These are phyloP conservation scores for Pinus taeda DNA, from an alignment of 75 land plant genomes.

Conservation along the genomic window DNA sequence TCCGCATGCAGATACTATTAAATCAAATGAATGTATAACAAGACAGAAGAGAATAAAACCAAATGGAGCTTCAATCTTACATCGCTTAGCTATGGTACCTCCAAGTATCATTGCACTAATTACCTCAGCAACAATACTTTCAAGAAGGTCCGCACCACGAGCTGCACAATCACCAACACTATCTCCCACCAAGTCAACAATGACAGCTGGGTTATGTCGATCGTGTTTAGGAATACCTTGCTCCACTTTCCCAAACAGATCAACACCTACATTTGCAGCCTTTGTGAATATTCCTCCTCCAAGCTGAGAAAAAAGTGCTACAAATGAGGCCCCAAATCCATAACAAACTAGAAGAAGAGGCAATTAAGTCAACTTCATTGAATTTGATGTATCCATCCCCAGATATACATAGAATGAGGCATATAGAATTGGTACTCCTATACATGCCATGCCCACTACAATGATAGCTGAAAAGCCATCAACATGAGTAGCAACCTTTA, in stretches of 20 bases:
- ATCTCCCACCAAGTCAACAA: constrained; percentile 41
- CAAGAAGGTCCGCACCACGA: constrained; percentile 98
- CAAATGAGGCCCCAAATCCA: not conserved
- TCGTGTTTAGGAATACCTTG: not conserved
- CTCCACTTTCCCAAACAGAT: not conserved
- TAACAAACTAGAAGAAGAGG: not conserved
- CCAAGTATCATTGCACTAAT: no score
- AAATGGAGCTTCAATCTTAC: constrained; percentile 71
- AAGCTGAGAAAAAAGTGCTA: not conserved
- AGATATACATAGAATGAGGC: no score
- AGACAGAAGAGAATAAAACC: constrained; percentile 94
- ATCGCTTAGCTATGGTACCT: no score
- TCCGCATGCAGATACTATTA: constrained; percentile 94
- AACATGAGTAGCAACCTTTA: constrained; percentile 94
- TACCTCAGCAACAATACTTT: constrained; percentile 98
- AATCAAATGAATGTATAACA: constrained; percentile 94
- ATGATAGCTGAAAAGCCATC: constrained; percentile 95
- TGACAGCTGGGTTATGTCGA: no score
- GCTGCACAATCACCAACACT: constrained; percentile 99
- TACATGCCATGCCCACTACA: constrained; percentile 96
- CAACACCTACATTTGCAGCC: not conserved
- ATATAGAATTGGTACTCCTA: no score
- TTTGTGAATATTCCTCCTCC: not conserved
- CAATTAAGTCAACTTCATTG: constrained; percentile 84
- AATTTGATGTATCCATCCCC: constrained; percentile 75